Conservation (phyloP, 805 yeast species). For the Metschnikowia borealis region DNA sequence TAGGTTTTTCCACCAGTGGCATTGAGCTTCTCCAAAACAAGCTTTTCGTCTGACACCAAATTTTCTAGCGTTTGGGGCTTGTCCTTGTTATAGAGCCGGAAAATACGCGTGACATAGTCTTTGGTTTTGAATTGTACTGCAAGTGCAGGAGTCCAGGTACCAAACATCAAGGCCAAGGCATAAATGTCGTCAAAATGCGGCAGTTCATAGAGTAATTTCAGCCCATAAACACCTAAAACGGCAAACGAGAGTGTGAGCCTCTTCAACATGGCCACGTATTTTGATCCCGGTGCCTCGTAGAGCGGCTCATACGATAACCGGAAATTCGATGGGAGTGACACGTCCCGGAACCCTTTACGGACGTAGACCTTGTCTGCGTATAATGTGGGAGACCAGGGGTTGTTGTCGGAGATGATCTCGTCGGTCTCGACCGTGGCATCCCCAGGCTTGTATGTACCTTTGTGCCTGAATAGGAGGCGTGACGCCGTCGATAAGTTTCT, state of each 20-base stretch:
- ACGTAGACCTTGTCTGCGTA: slow-evolving; percentile 43
- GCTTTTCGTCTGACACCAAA: slow-evolving; percentile 56
- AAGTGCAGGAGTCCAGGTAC: slow-evolving; percentile 56
- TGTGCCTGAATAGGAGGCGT: slow-evolving; percentile 13
- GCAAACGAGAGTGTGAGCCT: slow-evolving; percentile 60
- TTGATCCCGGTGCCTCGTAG: slow-evolving; percentile 59
- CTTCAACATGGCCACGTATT: slow-evolving; percentile 59
- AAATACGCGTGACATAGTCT: slow-evolving; percentile 69
- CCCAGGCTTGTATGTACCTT: slow-evolving; percentile 18
- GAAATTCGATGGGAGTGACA: slow-evolving; percentile 47
- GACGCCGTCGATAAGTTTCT: slow-evolving; percentile 8
- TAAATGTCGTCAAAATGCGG: slow-evolving; percentile 49
- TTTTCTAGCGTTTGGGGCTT: slow-evolving; percentile 63
- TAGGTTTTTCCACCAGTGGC: slow-evolving; percentile 63
- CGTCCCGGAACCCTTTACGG: slow-evolving; percentile 33
- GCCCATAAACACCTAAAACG: slow-evolving; percentile 55
- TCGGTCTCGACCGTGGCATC: slow-evolving; percentile 40
- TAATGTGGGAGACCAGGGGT: slow-evolving; percentile 45
- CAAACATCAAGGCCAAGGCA: slow-evolving; percentile 40
- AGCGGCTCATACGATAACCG: slow-evolving; percentile 59
- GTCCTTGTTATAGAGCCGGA: slow-evolving; percentile 60
- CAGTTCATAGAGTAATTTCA: slow-evolving; percentile 54
- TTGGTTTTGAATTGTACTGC: slow-evolving; percentile 48
- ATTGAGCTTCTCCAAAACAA: slow-evolving; percentile 64
- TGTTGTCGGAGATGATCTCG: slow-evolving; percentile 38